phyloP scores from a whole-genome alignment of 1,284 basidiomycete species.

The Cryptococcus hybrid region DNA sequence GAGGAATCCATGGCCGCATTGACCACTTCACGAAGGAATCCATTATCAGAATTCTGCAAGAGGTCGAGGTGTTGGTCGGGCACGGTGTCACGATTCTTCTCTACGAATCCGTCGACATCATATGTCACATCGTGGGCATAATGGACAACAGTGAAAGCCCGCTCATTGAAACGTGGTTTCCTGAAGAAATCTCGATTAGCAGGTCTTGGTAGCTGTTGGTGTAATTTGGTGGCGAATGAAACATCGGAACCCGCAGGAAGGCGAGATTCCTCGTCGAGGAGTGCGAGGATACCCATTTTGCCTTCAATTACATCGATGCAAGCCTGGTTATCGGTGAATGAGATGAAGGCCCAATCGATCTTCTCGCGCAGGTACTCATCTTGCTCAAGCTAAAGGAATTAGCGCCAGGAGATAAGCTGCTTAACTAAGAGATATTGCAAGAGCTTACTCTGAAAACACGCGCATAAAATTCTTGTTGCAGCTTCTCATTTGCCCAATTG shows the following conservation, averaged over 20 bases:
- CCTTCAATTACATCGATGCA: conserved; percentile 99
- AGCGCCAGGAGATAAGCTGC: background rate
- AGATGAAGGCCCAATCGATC: conserved; percentile 99
- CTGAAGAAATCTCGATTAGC: conserved; percentile 90
- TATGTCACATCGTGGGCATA: conserved; percentile 99
- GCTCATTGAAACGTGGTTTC: conserved; percentile 96
- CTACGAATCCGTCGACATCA: conserved; percentile 97
- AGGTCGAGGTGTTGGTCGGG: conserved; percentile 95
- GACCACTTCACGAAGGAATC: conserved; percentile 91
- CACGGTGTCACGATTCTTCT: conserved; percentile 99
- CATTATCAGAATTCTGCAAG: conserved; percentile 79
- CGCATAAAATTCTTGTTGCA: conserved; percentile 97
- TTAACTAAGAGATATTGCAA: background rate
- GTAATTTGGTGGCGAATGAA: conserved; percentile 92
- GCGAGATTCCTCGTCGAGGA: conserved; percentile 97
- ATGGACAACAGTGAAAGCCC: conserved; percentile 96
- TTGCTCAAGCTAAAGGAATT: conserved; percentile 70
- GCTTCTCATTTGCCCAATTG: conserved; percentile 98
- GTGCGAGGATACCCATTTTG: conserved; percentile 88
- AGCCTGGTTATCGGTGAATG: conserved; percentile 98
- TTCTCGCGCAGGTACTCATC: conserved; percentile 98
- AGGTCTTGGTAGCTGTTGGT: conserved; percentile 79
- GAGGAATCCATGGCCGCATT: conserved; percentile 69
- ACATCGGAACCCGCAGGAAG: conserved; percentile 89
- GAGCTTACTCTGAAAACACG: conserved; percentile 81